These are phyloP conservation scores for Myrica gale DNA, from an alignment of 306 rosid genomes.

Conservation along the genomic window DNA sequence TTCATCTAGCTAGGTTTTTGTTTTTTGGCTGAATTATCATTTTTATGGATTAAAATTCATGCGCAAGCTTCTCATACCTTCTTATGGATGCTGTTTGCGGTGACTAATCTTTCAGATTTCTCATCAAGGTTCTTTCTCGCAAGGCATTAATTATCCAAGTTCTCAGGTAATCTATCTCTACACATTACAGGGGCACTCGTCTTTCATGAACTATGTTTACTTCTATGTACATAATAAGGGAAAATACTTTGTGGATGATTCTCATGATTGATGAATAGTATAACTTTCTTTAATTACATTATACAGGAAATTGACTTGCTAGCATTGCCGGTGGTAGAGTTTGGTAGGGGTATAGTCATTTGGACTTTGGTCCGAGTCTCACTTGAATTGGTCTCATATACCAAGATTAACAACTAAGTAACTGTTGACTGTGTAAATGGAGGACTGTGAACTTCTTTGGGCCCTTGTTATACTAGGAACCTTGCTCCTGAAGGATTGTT, in stretches of 20 bases:
- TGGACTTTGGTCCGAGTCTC: background rate
- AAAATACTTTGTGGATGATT: background rate
- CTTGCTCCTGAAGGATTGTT: background rate
- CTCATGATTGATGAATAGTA: background rate
- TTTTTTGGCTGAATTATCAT: background rate
- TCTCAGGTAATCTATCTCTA: slow-evolving; percentile 61
- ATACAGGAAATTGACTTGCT: slow-evolving; percentile 12
- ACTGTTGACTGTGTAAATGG: background rate
- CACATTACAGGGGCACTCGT: background rate
- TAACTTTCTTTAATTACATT: background rate
- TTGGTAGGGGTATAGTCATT: slow-evolving; percentile 3
- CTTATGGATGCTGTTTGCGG: slow-evolving; percentile 17
- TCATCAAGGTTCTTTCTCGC: slow-evolving; percentile 80
- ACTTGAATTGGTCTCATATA: background rate
- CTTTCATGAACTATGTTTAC: background rate
- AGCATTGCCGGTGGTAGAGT: slow-evolving; percentile 11
- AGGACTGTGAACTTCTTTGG: slow-evolving; percentile 13
- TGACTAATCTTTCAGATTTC: slow-evolving; percentile 47
- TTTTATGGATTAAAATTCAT: slow-evolving; percentile 3
- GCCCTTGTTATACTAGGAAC: background rate
- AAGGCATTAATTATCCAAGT: slow-evolving; percentile 61
- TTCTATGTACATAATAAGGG: background rate
- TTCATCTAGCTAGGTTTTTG: background rate
- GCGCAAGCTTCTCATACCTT: slow-evolving; percentile 10
- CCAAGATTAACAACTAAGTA: background rate